Percentiles rank a stretch among this genome's conserved stretches.
Conservation (phyloP, 192 early-diverging fungal species). For the Mortierella hygrophila region DNA sequence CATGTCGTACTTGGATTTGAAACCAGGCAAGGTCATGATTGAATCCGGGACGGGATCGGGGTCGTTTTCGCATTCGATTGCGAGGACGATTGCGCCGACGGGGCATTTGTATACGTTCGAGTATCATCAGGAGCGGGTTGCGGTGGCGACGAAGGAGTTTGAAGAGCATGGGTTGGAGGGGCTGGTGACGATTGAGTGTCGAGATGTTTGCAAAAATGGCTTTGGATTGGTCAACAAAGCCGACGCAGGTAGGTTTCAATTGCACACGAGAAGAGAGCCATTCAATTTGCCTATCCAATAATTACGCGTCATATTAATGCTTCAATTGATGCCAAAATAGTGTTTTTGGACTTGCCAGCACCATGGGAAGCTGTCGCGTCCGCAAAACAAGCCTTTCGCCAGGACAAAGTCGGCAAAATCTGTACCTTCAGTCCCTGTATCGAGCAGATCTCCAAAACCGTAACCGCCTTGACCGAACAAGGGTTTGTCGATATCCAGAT, state of each 20-base stretch:
- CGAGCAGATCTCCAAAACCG: constrained; percentile 90
- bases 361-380: constrained; percentile 92
- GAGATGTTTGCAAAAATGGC: constrained; percentile 90
- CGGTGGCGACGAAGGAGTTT: constrained; percentile 78
- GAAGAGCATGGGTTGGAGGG: constrained; percentile 74
- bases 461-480: constrained; percentile 77
- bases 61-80: constrained; percentile 95
- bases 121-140: constrained; percentile 84
- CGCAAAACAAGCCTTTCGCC: constrained; percentile 85
- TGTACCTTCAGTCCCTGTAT: constrained; percentile 96
- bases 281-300: neutral
- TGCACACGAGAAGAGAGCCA: no score
- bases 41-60: constrained; percentile 94
- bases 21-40: constrained; percentile 83
- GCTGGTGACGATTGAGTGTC: constrained; percentile 76
- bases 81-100: constrained; percentile 84
- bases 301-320: neutral
- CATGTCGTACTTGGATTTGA: constrained; percentile 79
- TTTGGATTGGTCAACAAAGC: constrained; percentile 80
- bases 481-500: constrained; percentile 81
- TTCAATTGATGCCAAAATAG: constrained; percentile 44
- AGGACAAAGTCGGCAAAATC: constrained; percentile 81
- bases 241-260: constrained; percentile 68
- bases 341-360: constrained; percentile 96
- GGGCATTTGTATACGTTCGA: constrained; percentile 95